Conservation (phyloP, 129 eudicot species). For the Tagetes erecta region DNA sequence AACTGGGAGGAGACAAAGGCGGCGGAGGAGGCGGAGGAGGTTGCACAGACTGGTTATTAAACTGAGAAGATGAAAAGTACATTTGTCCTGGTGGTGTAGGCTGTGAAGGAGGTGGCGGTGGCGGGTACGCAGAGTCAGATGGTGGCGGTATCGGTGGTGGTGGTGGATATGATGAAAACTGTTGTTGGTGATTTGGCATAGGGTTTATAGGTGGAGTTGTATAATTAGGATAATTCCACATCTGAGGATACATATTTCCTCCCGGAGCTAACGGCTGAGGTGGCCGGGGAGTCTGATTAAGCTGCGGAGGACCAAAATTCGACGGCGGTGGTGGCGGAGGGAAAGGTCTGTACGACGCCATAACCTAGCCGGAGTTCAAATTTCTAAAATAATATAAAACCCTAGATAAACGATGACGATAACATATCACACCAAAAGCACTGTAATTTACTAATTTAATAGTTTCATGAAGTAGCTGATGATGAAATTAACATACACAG, state of each 20-base stretch:
- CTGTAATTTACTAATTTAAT: not conserved
- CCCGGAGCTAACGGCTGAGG: conserved; percentile 38
- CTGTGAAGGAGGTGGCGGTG: conserved; percentile 64
- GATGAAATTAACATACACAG: conserved; percentile 9
- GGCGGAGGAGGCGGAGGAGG: conserved; percentile 60
- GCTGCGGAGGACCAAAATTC: conserved; percentile 54
- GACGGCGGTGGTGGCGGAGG: conserved; percentile 78
- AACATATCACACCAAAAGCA: conserved; percentile 1
- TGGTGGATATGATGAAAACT: conserved; percentile 35
- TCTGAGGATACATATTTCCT: conserved; percentile 59
- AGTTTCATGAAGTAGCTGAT: conserved; percentile 15
- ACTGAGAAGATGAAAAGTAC: conserved; percentile 64
- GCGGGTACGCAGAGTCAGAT: conserved; percentile 26
- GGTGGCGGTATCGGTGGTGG: conserved; percentile 66
- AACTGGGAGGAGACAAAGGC: conserved; percentile 54
- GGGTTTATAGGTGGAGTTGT: conserved; percentile 46
- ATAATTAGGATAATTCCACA: conserved; percentile 57
- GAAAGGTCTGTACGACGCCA: conserved; percentile 85
- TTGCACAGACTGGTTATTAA: conserved; percentile 45
- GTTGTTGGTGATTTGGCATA: conserved; percentile 57
- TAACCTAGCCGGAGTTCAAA: conserved; percentile 20
- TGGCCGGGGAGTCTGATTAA: conserved; percentile 48
- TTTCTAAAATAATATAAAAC: conserved; percentile 22
- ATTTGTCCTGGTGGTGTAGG: conserved; percentile 39
- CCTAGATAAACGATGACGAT: conserved; percentile 18